Percentiles rank a stretch among this genome's conserved stretches.
phyloP scores from a whole-genome alignment of 768 basidiomycete genomes.

The Termitomyces sp. region DNA sequence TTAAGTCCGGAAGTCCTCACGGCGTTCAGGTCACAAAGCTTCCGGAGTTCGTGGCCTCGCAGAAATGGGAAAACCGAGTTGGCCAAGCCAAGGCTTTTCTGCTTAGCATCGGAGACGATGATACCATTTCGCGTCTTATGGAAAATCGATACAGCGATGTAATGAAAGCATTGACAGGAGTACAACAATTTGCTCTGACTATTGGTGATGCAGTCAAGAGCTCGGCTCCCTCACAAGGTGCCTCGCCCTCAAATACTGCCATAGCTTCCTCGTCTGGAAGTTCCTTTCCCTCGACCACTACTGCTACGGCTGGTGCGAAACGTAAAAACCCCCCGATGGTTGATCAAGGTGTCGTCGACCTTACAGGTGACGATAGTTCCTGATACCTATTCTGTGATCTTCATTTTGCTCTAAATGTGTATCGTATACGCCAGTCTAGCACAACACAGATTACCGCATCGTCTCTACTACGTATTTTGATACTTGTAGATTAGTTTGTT shows the following conservation, averaged over 20 bases:
- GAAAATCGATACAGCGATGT: conserved; percentile 28
- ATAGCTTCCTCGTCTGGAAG: too few relatives aligned
- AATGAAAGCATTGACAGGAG: conserved; percentile 18
- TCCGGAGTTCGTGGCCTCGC: conserved; percentile 16
- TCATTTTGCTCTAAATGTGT: neutral
- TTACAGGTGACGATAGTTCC: conserved; percentile 16
- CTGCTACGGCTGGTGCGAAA: conserved; percentile 13
- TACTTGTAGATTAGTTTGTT: too few relatives aligned
- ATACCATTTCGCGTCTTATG: conserved; percentile 25
- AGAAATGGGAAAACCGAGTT: conserved; percentile 21
- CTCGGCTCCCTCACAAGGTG: neutral
- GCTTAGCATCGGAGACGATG: conserved; percentile 22
- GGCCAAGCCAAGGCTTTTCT: conserved; percentile 23
- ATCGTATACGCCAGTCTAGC: too few relatives aligned
- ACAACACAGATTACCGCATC: too few relatives aligned
- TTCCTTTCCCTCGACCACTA: too few relatives aligned
- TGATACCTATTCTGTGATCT: too few relatives aligned
- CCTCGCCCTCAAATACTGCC: too few relatives aligned
- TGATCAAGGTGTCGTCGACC: conserved; percentile 19
- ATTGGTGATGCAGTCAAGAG: neutral
- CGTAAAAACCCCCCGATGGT: conserved; percentile 15
- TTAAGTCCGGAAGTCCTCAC: conserved; percentile 23
- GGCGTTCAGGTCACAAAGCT: conserved; percentile 22
- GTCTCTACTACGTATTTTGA: too few relatives aligned
- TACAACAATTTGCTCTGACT: neutral